phyloP scores from a whole-genome alignment of 139 green algal genomes.

The Parachlorella kessleri region DNA sequence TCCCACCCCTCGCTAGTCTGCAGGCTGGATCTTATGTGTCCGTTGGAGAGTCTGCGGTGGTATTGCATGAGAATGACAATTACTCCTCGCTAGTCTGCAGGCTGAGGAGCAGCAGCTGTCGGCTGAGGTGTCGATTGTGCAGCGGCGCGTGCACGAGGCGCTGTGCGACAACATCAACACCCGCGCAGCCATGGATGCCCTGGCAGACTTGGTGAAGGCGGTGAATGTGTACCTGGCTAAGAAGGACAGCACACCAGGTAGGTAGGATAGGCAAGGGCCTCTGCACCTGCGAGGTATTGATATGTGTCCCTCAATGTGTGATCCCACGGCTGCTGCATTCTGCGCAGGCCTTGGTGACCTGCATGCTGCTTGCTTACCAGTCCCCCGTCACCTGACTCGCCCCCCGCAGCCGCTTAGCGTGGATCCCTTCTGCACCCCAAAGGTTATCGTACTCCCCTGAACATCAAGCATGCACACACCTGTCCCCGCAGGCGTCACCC shows the following conservation, averaged over 20 bases:
- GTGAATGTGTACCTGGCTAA: constrained; percentile 87
- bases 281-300: too few species aligned
- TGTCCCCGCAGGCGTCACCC: constrained; percentile 23
- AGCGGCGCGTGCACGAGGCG: constrained; percentile 69
- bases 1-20: too few species aligned
- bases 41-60: too few species aligned
- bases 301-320: too few species aligned
- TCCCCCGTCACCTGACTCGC: neutral
- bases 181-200: constrained; percentile 69
- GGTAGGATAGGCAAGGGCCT: too few species aligned
- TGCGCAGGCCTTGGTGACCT: too few species aligned
- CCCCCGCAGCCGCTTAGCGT: neutral
- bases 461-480: neutral
- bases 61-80: too few species aligned
- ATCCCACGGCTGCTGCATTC: too few species aligned
- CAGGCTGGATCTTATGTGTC: too few species aligned
- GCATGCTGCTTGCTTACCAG: too few species aligned
- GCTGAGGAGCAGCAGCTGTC: constrained; percentile 67
- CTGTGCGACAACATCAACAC: constrained; percentile 97
- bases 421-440: neutral
- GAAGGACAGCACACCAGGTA: constrained; percentile 22
- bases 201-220: constrained; percentile 80
- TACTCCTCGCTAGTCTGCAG: too few species aligned
- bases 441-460: too few species aligned
- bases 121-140: constrained; percentile 21